Base-by-base conservation (phyloP, 2,329 filamentous ascomycete species). In the Fusarium abutilonis region DNA sequence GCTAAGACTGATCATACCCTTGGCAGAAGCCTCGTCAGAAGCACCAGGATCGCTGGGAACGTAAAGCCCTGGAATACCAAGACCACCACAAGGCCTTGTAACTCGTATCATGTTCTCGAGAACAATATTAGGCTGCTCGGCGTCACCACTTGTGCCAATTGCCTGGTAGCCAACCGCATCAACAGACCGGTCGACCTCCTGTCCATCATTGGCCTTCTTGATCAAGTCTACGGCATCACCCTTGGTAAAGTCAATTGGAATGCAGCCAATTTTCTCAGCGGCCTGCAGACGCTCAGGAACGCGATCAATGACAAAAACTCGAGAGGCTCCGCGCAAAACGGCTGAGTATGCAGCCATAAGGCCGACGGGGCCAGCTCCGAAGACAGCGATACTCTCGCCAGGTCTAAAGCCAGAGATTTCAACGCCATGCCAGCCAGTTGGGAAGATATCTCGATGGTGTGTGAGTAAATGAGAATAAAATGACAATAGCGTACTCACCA, bases 121-220 rank as follows among this genome's bases (percentile, higher is more conserved):
- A 6, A 88, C 85, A 51, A 88, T 81, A 60, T 87, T 88, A 2
- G 86, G 85, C 66, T 84, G 81, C 69, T 89, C 86, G 29, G 83
- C 83, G 60, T 80, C 82, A 2, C 84, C 85, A 2, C 80, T 80
- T 11, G 79, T 76, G 35, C 79, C 78, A 2, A 86, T 82, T 10
- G 86, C 87, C 66, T 89, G 86, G 68, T 89, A 89, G 0, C 86
- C 87, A 0, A 90, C 87, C 10, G 85, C 84, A 73, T 89, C 87
- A 0, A 89, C 83, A 1, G 84, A 83, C 6, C 87, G 78, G 63
- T 89, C 86, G 3, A 89, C 86, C 83, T 85, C 85, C 82, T 85
- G 84, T 1, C 81, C 84, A 1, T 77, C 82, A 46, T 88, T 87
- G 13, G 77, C 68, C 53, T 82, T 75, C 42, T 88, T 83, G 47